A percentile compares a stretch with the other conserved stretches of the same genome.
Evolutionary conservation across 495 filamentous ascomycete species (phyloP).

Genomic region (Sabuloglossum arenarium): DNA sequence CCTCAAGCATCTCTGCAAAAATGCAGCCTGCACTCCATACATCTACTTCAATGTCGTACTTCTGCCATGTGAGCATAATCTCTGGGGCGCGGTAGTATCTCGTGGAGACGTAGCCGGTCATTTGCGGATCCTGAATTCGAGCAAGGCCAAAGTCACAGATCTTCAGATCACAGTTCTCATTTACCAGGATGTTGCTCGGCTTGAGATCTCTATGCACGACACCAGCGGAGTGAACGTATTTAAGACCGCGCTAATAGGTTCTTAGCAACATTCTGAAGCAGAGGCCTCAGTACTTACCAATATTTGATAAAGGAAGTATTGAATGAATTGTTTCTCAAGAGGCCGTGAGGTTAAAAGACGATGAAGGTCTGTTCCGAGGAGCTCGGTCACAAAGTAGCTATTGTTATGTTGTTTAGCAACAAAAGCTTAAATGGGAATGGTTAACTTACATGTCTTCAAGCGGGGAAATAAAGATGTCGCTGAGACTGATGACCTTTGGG

Average conservation of each 20-base stretch:
- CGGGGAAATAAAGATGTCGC: constrained; percentile 98
- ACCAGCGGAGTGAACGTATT: constrained; percentile 97
- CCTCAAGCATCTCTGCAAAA: constrained; percentile 97
- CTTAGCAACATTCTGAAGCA: constrained; percentile 2
- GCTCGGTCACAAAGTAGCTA: constrained; percentile 95
- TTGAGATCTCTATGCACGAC: constrained; percentile 96
- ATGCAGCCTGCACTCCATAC: constrained; percentile 99
- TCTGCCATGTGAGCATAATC: constrained; percentile 99
- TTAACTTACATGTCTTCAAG: constrained; percentile 86
- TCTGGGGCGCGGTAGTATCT: constrained; percentile 96
- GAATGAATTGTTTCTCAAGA: constrained; percentile 97
- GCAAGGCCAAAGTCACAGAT: constrained; percentile 98
- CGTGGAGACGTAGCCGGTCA: constrained; percentile 98
- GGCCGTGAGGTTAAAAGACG: constrained; percentile 86
- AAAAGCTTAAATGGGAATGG: not conserved
- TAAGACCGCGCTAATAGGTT: constrained; percentile 60
- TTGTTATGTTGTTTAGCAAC: constrained; percentile 1
- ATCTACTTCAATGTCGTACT: constrained; percentile 97
- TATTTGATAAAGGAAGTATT: constrained; percentile 99
- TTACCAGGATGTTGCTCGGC: constrained; percentile 95
- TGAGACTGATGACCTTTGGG: constrained; percentile 79
- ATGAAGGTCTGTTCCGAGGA: constrained; percentile 91
- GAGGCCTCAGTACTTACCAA: constrained; percentile 33
- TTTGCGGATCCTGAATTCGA: constrained; percentile 97
- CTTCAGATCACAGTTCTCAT: constrained; percentile 98